Conservation (phyloP, 2,329 filamentous ascomycete species). For the Rachicladosporium sp. region DNA sequence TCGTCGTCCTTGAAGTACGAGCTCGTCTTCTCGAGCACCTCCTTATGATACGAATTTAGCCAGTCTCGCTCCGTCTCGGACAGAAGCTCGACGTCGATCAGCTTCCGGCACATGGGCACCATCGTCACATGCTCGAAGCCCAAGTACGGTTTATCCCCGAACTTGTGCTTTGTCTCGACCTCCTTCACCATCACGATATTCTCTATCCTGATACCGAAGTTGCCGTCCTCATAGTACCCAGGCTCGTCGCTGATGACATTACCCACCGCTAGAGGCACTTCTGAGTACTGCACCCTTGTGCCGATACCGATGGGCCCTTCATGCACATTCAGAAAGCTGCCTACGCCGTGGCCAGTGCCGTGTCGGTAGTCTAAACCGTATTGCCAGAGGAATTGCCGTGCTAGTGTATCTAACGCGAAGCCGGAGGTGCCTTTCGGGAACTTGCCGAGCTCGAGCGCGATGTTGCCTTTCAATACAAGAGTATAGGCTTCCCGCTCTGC, state of each 20-base stretch:
- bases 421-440: constrained; percentile 95
- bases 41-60: constrained; percentile 74
- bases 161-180: constrained; percentile 72
- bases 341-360: constrained; percentile 90
- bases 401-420: constrained; percentile 77
- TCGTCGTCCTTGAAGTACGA: constrained; percentile 62
- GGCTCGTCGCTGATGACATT: constrained; percentile 94
- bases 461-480: constrained; percentile 85
- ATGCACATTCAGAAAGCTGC: constrained; percentile 91
- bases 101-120: constrained; percentile 83
- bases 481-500: constrained; percentile 86
- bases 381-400: constrained; percentile 86
- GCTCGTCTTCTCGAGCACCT: constrained; percentile 72
- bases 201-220: constrained; percentile 91
- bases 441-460: constrained; percentile 70
- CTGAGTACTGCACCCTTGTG: constrained; percentile 78
- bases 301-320: constrained; percentile 96
- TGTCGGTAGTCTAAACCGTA: constrained; percentile 90
- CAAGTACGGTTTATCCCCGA: constrained; percentile 87
- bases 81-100: constrained; percentile 66
- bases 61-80: constrained; percentile 66
- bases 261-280: constrained; percentile 78
- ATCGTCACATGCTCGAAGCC: constrained; percentile 96
- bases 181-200: constrained; percentile 89
- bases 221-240: constrained; percentile 91